phyloP scores from a whole-genome alignment of 306 rosid species.

The Dalbergia oliveri region DNA sequence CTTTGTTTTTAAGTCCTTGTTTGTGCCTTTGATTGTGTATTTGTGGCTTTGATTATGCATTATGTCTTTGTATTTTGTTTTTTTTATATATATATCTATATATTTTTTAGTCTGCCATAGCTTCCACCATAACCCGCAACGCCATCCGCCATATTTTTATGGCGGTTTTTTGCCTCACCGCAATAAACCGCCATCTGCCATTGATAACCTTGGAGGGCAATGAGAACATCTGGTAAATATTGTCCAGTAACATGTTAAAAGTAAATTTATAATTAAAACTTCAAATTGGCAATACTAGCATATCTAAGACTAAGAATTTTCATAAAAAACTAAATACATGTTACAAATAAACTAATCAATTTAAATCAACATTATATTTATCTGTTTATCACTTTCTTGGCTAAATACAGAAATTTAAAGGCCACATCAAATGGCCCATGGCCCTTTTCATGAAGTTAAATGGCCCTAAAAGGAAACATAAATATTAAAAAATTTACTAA shows the following conservation, averaged over 20 bases:
- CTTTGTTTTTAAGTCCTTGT: too few species aligned
- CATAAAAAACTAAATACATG: background rate
- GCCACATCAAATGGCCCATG: constrained; percentile 23
- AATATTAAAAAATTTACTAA: background rate
- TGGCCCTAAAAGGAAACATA: background rate
- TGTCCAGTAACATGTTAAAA: background rate
- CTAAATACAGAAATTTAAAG: background rate
- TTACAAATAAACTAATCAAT: background rate
- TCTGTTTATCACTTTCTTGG: background rate
- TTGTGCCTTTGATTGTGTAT: too few species aligned
- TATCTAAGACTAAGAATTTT: background rate
- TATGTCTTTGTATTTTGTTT: too few species aligned
- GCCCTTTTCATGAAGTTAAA: background rate
- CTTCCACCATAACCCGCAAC: too few species aligned
- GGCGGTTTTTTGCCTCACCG: too few species aligned
- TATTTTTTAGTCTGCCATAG: too few species aligned
- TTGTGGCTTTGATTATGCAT: too few species aligned
- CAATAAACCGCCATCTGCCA: too few species aligned
- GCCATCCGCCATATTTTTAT: too few species aligned
- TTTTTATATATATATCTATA: too few species aligned
- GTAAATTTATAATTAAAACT: constrained; percentile 1
- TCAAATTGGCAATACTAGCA: background rate
- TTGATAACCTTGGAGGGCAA: too few species aligned
- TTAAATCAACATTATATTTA: constrained; percentile 8
- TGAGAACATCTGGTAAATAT: background rate